Base-by-base conservation (phyloP, 352 stramenopile species). In the Stephanocyclus meneghinianus region DNA sequence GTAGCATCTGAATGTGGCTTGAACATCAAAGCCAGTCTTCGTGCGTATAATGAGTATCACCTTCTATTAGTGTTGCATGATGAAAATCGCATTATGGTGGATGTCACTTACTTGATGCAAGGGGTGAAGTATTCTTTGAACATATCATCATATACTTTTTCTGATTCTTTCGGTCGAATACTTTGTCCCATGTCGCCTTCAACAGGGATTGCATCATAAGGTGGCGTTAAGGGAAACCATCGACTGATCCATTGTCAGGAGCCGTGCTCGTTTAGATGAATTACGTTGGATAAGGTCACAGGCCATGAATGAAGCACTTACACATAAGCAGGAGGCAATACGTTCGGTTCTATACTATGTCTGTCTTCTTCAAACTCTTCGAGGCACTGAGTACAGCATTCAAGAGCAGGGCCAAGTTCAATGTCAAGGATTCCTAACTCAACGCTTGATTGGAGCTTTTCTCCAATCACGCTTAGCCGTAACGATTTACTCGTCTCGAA, bases 401-500 rank as follows among this genome's bases (percentile, higher is more conserved):
- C 80, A 62, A 94, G 84, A 26, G 87, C 83, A 45, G 69, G 30
- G 13, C 84, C 87, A 11, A 94, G 59, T 10, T 87, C 84, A 61
- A 94, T 90, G 44, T 93, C 57, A 21, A 93, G 69, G 47, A 91
- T 76, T 9, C 90, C 90, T 32, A 94, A 74, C 76, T 92, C 88
- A 11, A 87, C 74, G 59, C 92, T 92, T 7, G 71, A 83, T 44
- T 91, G 86, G 29, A 92, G 47, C 15, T 76, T 35, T 65, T 92
- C 87, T 62, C 87, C 88, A 62, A 94, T 80, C 21, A 94, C 86
- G 48, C 86, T 88, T 2, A 94, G 75, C 32, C 82, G 79, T 53
- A 94, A 81, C 10, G 83, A 89, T 40, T 90, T 89, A 61, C 84
- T 92, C 64, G 88, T 93, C 77, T 93, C 87, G 60, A 92, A 90